These are phyloP conservation scores for Verticillium dahliae DNA, from an alignment of 2,329 filamentous ascomycete species.

Conservation along the genomic window DNA sequence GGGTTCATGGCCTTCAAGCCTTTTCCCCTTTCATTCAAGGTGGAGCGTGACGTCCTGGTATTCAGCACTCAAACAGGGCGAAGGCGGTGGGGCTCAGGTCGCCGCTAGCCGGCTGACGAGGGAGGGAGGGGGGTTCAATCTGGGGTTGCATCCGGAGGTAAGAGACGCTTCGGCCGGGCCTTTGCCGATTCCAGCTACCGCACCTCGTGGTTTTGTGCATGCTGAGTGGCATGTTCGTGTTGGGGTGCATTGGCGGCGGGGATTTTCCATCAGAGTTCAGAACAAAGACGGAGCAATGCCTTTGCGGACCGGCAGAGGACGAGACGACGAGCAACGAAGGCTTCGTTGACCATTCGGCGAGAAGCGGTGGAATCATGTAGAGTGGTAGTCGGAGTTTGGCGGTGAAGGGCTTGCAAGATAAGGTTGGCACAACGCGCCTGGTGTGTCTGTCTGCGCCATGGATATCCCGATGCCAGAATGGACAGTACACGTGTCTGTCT, in stretches of 20 bases:
- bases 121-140: neutral
- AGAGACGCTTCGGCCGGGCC: neutral
- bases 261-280: neutral
- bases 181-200: neutral
- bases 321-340: too few species aligned
- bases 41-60: too few species aligned
- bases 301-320: too few species aligned
- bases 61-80: neutral
- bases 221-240: neutral
- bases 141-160: neutral
- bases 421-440: too few species aligned
- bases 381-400: too few species aligned
- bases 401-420: too few species aligned
- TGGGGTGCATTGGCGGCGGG: neutral
- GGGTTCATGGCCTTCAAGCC: too few species aligned
- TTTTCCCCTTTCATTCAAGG: too few species aligned
- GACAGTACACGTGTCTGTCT: neutral
- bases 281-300: too few species aligned
- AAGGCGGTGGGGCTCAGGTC: too few species aligned
- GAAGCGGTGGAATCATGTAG: too few species aligned
- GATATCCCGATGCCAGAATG: neutral
- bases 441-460: neutral
- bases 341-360: too few species aligned
- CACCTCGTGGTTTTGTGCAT: neutral
- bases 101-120: neutral